These are phyloP conservation scores for Agaricus subrufescens DNA, from an alignment of 768 basidiomycete species.

Conservation along the genomic window DNA sequence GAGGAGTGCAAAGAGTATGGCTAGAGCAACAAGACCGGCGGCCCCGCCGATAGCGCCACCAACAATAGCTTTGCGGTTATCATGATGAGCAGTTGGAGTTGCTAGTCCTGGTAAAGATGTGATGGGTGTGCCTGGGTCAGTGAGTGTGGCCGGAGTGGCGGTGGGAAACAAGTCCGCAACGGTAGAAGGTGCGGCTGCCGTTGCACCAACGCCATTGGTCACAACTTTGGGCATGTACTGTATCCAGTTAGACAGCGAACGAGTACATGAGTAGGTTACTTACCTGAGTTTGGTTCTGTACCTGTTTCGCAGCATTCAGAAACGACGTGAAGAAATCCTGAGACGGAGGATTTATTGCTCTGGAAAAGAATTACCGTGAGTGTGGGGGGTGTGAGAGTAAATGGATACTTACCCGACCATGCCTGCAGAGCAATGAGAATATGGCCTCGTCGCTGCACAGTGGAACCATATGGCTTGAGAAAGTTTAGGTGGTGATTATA, in stretches of 20 bases:
- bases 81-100: slow-evolving; percentile 6
- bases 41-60: slow-evolving; percentile 17
- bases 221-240: slow-evolving; percentile 21
- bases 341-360: slow-evolving; percentile 33
- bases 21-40: slow-evolving; percentile 10
- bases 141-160: slow-evolving; percentile 5
- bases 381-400: not conserved
- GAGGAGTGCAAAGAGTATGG: slow-evolving; percentile 2
- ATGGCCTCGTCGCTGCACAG: slow-evolving; percentile 29
- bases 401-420: slow-evolving; percentile 33
- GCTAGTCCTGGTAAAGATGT: not conserved
- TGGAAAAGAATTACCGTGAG: slow-evolving; percentile 10
- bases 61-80: slow-evolving; percentile 13
- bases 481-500: not conserved
- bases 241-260: not conserved
- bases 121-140: not conserved
- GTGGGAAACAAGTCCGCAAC: slow-evolving; percentile 10
- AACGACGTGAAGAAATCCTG: slow-evolving; percentile 17
- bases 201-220: slow-evolving; percentile 28
- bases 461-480: slow-evolving; percentile 31
- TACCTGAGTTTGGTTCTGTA: slow-evolving; percentile 21
- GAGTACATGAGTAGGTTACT: slow-evolving; percentile 4
- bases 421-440: slow-evolving; percentile 31
- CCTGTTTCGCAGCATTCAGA: slow-evolving; percentile 23
- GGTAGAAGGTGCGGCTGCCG: slow-evolving; percentile 20